These are phyloP conservation scores for Yamadazyma membranifaciens DNA, from an alignment of 1,139 yeast species.

Conservation along the genomic window DNA sequence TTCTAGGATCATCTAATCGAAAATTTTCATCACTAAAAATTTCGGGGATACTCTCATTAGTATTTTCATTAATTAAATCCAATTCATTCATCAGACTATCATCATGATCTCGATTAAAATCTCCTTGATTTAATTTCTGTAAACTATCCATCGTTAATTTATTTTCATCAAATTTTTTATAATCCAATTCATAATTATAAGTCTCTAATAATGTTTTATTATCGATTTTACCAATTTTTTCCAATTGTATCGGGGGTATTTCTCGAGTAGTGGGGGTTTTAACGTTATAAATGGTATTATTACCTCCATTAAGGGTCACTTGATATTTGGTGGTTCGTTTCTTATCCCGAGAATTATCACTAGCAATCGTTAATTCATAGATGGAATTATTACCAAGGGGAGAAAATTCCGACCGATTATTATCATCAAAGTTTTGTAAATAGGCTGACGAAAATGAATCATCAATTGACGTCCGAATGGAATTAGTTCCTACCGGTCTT, in stretches of 20 bases:
- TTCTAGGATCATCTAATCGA: constrained; percentile 83
- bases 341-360: constrained; percentile 45
- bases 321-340: constrained; percentile 31
- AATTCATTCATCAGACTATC: constrained; percentile 13
- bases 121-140: constrained; percentile 33
- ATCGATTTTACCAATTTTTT: constrained; percentile 53
- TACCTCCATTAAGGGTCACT: constrained; percentile 43
- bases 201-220: constrained; percentile 41
- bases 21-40: constrained; percentile 69
- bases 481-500: constrained; percentile 1
- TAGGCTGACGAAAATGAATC: constrained; percentile 33
- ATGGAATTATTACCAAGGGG: constrained; percentile 81
- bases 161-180: constrained; percentile 51
- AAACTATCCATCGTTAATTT: constrained; percentile 51
- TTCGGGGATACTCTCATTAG: constrained; percentile 52
- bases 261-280: constrained; percentile 75
- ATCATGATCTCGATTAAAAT: constrained; percentile 3
- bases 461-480: constrained; percentile 33
- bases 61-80: constrained; percentile 10
- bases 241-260: constrained; percentile 78
- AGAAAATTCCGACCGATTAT: constrained; percentile 28
- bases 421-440: constrained; percentile 23
- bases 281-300: constrained; percentile 42
- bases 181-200: constrained; percentile 54
- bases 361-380: constrained; percentile 65